A percentile compares a stretch with the other conserved stretches of the same genome.
These are phyloP conservation scores for Phallus indusiatus DNA, from an alignment of 768 basidiomycete genomes.

Conservation along the genomic window DNA sequence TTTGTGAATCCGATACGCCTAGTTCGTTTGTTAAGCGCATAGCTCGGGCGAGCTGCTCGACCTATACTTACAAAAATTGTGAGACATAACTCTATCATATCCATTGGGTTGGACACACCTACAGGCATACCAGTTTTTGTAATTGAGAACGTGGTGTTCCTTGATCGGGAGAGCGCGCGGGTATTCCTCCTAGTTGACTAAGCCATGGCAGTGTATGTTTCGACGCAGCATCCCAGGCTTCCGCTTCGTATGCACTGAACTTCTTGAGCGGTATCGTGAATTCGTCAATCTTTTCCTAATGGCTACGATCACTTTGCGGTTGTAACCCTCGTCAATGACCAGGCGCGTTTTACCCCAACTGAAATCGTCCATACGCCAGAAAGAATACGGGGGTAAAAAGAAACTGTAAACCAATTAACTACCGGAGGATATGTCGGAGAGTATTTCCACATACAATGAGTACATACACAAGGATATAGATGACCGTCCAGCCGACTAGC, in stretches of 20 bases:
- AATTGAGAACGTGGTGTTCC: constrained; percentile 48
- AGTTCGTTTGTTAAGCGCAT: too few relatives aligned
- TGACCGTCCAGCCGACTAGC: too few relatives aligned
- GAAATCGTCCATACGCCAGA: constrained; percentile 99
- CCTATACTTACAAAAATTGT: too few relatives aligned
- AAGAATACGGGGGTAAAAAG: constrained; percentile 90
- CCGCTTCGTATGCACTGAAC: constrained; percentile 93
- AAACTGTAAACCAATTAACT: constrained; percentile 93
- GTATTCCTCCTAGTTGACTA: constrained; percentile 41
- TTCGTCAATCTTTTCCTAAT: constrained; percentile 95
- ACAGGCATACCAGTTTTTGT: too few relatives aligned
- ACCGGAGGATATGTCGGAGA: neutral
- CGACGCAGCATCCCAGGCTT: constrained; percentile 80
- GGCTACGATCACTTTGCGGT: constrained; percentile 87
- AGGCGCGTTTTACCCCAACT: constrained; percentile 92
- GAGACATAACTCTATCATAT: too few relatives aligned
- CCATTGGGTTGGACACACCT: too few relatives aligned
- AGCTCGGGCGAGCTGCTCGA: too few relatives aligned
- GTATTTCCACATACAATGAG: neutral
- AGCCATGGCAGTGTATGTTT: constrained; percentile 48
- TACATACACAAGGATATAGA: constrained; percentile 83
- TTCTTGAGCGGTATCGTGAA: constrained; percentile 98
- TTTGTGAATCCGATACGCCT: too few relatives aligned
- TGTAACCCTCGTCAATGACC: constrained; percentile 87
- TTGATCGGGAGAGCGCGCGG: constrained; percentile 38